Conservation (phyloP, 139 green algal species). For the Chlamydomonas asymmetrica region DNA sequence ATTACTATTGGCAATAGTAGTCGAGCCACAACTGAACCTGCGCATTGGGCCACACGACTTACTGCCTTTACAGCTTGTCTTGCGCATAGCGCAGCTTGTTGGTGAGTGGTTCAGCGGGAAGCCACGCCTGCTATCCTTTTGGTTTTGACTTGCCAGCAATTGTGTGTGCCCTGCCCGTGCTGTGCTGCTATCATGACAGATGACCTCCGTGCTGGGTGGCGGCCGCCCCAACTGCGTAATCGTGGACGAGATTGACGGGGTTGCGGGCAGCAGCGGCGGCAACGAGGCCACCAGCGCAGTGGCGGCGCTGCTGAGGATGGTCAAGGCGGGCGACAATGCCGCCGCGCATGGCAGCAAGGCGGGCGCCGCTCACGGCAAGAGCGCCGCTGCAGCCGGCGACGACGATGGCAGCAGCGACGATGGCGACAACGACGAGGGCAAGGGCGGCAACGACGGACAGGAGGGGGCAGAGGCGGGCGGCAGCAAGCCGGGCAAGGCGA, state of each 20-base stretch:
- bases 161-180: no score
- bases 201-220: conserved; percentile 50
- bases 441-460: not conserved
- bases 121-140: no score
- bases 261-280: conserved; percentile 79
- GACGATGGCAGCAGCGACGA: not conserved
- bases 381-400: not conserved
- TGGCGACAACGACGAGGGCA: not conserved
- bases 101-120: no score
- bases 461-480: not conserved
- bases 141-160: no score
- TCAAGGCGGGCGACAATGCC: conserved; percentile 41
- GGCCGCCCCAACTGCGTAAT: conserved; percentile 86
- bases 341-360: not conserved
- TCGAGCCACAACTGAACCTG: no score
- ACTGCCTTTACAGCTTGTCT: no score
- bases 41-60: no score
- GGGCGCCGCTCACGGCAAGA: not conserved
- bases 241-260: conserved; percentile 97
- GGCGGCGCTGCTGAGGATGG: conserved; percentile 78
- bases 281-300: conserved; percentile 78
- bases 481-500: not conserved
- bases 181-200: conserved; percentile 4
- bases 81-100: no score
- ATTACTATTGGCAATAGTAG: no score